Evolutionary conservation across 192 early-diverging fungal genomes (phyloP).

Genomic region (Coemansia sp.): DNA sequence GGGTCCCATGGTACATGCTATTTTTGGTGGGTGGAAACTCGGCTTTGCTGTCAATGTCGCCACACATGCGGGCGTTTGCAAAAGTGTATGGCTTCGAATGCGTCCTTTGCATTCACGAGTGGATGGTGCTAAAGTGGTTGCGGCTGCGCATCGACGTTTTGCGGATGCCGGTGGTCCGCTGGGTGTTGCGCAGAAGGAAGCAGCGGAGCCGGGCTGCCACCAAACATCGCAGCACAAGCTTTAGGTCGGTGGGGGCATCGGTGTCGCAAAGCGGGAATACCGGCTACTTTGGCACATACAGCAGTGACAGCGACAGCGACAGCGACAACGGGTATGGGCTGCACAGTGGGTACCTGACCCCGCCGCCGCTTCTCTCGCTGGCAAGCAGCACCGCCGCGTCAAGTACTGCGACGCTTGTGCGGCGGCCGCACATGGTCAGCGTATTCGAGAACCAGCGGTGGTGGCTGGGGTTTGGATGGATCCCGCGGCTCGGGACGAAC

Average conservation of each 20-base stretch:
- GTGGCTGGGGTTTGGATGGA: conserved; percentile 76
- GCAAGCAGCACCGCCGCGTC: conserved; percentile 33
- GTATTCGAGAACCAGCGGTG: conserved; percentile 79
- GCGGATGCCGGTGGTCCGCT: conserved; percentile 11
- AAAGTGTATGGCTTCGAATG: conserved; percentile 47
- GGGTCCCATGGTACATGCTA: conserved; percentile 45
- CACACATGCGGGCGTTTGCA: conserved; percentile 44
- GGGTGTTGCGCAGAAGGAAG: conserved; percentile 4
- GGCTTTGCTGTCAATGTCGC: conserved; percentile 46
- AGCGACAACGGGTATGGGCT: conserved; percentile 8
- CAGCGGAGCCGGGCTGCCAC: not conserved
- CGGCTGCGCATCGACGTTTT: conserved; percentile 2
- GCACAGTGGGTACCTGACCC: conserved; percentile 37
- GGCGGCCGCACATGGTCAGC: conserved; percentile 36
- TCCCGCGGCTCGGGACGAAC: conserved; percentile 61
- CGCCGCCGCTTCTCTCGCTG: conserved; percentile 42
- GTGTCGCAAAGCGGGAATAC: not conserved
- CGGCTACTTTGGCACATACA: not conserved
- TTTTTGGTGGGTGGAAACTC: conserved; percentile 40
- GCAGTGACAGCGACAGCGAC: conserved; percentile 2
- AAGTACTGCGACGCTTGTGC: conserved; percentile 26
- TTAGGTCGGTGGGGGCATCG: not conserved
- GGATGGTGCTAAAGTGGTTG: conserved; percentile 15
- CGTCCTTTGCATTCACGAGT: conserved; percentile 29
- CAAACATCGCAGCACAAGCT: not conserved